Base-by-base conservation (phyloP, 1,284 basidiomycete genomes). In the Ceratobasidium sp. region DNA sequence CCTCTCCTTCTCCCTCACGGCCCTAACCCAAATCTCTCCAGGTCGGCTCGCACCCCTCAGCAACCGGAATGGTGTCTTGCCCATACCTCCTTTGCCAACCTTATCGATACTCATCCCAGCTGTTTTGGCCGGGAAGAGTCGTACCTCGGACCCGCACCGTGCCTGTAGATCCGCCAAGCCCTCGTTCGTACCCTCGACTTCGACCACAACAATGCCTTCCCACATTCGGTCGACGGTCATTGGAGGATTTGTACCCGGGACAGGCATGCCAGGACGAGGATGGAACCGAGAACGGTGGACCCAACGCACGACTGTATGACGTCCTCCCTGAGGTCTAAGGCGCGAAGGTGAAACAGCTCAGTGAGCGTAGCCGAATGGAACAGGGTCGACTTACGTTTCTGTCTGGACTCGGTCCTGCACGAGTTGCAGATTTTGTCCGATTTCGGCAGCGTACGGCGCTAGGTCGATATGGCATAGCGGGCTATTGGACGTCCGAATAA, bases 181-280 rank as follows among this genome's bases (percentile, higher is more conserved):
- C 82, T 94, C 93, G 81, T 93, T 92, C 67, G 93, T 94, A 47
- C 93, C 93, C 82, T 94, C 93, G 17, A 91, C 89, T 84, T 94
- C 93, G 31, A 95, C 87, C 31, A 94, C 88, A 67, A 95, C 87
- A 0, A 88, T 90, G 2, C 93, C 93, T 80, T 90, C 92, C 93
- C 93, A 95, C 53, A 90, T 90, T 3, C 89, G 84, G 81, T 95
- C 92, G 20, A 94, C 88, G 47, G 87, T 86, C 85, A 4, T 76
- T 49, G 79, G 76, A 69, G 65, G 82, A 76, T 69, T 35, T 77
- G 76, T 15, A 76, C 10, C 82, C 80, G 47, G 81, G 80, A 81
- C 58, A 80, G 82, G 53, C 79, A 10, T 79, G 77, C 26, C 83
- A 81, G 89, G 88, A 1, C 88, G 87, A 49, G 94, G 87, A 5